These are phyloP conservation scores for Boeremia lycopersici DNA, from an alignment of 2,329 filamentous ascomycete genomes.

Conservation along the genomic window DNA sequence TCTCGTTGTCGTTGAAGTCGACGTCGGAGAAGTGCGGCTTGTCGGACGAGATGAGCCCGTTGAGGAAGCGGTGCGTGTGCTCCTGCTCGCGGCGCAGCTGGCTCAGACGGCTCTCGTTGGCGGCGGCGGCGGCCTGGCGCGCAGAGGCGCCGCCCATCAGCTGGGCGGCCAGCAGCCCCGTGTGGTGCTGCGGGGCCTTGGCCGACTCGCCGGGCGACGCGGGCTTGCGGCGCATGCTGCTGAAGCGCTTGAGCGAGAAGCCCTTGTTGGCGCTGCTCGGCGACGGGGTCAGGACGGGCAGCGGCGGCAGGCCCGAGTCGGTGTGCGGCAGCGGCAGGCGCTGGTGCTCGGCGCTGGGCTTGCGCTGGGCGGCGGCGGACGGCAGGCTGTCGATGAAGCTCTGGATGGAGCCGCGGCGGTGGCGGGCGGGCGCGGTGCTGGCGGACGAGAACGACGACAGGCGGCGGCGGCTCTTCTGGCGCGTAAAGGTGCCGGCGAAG, in stretches of 20 bases:
- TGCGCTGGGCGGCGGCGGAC: conserved; percentile 23
- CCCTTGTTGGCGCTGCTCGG: conserved; percentile 24
- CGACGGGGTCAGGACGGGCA: conserved; percentile 18
- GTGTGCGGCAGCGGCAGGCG: conserved; percentile 39
- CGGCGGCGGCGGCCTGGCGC: conserved; percentile 44
- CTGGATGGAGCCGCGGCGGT: conserved; percentile 39
- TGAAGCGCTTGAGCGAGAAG: conserved; percentile 37
- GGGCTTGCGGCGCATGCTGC: conserved; percentile 41
- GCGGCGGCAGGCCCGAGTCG: conserved; percentile 39
- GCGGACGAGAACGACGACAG: conserved; percentile 41
- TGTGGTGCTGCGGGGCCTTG: conserved; percentile 11
- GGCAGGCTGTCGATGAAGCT: conserved; percentile 33
- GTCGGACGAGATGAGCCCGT: conserved; percentile 27
- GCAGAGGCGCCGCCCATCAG: conserved; percentile 38
- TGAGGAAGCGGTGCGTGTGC: conserved; percentile 41
- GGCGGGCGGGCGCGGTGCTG: conserved; percentile 23
- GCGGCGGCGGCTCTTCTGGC: conserved; percentile 42
- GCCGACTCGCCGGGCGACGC: conserved; percentile 32
- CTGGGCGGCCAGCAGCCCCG: conserved; percentile 18
- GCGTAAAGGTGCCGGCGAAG: conserved; percentile 37
- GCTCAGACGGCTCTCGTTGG: conserved; percentile 40
- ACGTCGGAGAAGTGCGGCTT: conserved; percentile 23
- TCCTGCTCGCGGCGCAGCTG: conserved; percentile 41
- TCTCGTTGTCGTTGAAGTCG: conserved; percentile 46
- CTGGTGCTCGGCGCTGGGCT: conserved; percentile 29